Base-by-base conservation (phyloP, 2,329 filamentous ascomycete species). In the Colletotrichum orbiculare region DNA sequence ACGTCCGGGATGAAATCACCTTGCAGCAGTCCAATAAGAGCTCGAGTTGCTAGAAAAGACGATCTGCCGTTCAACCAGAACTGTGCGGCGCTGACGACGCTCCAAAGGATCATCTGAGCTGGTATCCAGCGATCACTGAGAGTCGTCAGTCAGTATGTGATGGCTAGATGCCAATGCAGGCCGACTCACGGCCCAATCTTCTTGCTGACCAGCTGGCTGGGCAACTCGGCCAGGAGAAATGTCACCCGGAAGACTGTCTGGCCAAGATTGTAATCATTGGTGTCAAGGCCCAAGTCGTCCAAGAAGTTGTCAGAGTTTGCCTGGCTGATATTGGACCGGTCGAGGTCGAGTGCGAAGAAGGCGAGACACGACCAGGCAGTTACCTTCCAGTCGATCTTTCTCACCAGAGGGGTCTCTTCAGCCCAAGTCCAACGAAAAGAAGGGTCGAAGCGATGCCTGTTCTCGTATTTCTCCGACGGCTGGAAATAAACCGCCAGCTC, bases 181-280 rank as follows among this genome's bases (percentile, higher is more conserved):
- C 15, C 35, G 17, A 41, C 42, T 38, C 34, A 47, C 3, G 65
- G 67, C 25, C 63, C 76, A 3, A 78, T 67, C 71, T 82, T 83
- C 73, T 90, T 89, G 46, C 81, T 83, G 13, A 89, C 70, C 5
- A 90, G 77, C 69, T 89, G 87, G 0, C 86, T 89, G 0, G 87
- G 87, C 2, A 90, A 75, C 70, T 89, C 87, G 0, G 87, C 85
- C 4, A 81, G 73, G 2, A 88, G 74, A 67, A 88, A 88, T 0
- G 79, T 79, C 6, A 86, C 71, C 1, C 80, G 77, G 69, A 87
- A 87, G 5, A 88, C 79, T 0, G 82, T 85, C 70, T 87, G 79
- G 25, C 85, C 85, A 17, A 81, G 74, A 69, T 87, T 88, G 71
- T 82, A 85, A 61, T 82, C 77, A 54, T 78, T 77, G 1, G 75